phyloP scores from a whole-genome alignment of 768 basidiomycete species.

The Trametes cubensis region DNA sequence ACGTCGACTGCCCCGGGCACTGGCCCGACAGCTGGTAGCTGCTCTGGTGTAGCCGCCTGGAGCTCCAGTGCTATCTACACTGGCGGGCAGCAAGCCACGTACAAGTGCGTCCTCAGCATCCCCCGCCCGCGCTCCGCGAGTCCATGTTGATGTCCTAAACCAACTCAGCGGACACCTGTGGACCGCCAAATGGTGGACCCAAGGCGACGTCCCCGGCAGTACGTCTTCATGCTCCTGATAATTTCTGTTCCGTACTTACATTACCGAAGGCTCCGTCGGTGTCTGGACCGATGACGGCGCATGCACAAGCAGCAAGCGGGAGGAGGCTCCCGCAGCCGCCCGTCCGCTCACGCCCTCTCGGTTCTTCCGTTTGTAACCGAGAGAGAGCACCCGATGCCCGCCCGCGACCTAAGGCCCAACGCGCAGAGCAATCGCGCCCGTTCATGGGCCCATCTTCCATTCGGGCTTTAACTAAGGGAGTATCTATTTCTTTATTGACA shows the following conservation, averaged over 20 bases:
- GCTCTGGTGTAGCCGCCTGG: constrained; percentile 57
- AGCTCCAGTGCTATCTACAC: constrained; percentile 47
- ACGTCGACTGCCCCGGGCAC: constrained; percentile 21
- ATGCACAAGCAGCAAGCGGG: constrained; percentile 38
- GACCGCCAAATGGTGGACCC: constrained; percentile 66
- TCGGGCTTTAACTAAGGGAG: neutral
- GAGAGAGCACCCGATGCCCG: neutral
- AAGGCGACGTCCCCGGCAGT: constrained; percentile 54
- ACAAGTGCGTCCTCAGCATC: constrained; percentile 43
- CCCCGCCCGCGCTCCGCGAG: constrained; percentile 18
- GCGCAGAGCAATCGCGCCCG: neutral
- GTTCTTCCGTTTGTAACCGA: constrained; percentile 29
- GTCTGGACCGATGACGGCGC: constrained; percentile 62
- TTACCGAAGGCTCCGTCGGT: constrained; percentile 46
- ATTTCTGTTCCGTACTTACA: neutral
- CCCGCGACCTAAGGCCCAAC: neutral
- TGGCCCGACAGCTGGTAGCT: constrained; percentile 38
- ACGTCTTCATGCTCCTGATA: neutral
- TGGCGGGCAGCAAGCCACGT: constrained; percentile 55
- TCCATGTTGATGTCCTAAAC: constrained; percentile 22
- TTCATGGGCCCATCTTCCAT: neutral
- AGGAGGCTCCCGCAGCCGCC: constrained; percentile 11
- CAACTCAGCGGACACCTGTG: constrained; percentile 41
- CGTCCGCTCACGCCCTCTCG: constrained; percentile 22
- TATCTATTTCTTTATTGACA: constrained; percentile 15